Percentiles rank a stretch among this genome's conserved stretches.
phyloP scores from a whole-genome alignment of 2,329 filamentous ascomycete species.

The Colletotrichum truncatum region DNA sequence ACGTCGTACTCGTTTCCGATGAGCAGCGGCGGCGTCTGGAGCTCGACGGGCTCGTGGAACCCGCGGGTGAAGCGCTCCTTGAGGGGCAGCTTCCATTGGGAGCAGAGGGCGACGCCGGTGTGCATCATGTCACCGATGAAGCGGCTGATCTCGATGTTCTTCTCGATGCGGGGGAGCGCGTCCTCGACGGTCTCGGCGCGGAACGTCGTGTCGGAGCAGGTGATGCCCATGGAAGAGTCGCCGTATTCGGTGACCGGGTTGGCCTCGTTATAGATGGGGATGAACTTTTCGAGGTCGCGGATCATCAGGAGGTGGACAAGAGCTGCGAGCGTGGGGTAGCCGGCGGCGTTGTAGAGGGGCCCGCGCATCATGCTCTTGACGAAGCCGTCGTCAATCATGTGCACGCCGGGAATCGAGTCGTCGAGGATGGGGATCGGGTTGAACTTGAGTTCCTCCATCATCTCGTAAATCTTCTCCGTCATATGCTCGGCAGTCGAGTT shows the following conservation, averaged over 20 bases:
- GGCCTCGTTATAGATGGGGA: neutral
- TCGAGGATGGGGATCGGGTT: constrained; percentile 35
- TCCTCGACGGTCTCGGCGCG: neutral
- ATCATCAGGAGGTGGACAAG: constrained; percentile 29
- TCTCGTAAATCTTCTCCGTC: constrained; percentile 41
- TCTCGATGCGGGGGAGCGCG: neutral
- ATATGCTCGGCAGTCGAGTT: constrained; percentile 44
- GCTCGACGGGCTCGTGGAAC: constrained; percentile 14
- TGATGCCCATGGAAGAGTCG: constrained; percentile 28
- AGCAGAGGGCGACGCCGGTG: neutral
- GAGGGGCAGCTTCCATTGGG: constrained; percentile 1
- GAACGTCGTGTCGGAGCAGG: constrained; percentile 29
- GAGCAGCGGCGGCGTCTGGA: neutral
- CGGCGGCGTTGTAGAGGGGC: constrained; percentile 33
- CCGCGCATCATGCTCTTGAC: constrained; percentile 33
- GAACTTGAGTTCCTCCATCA: constrained; percentile 39
- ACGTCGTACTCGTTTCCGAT: neutral
- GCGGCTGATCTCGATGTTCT: neutral
- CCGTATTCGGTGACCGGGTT: neutral
- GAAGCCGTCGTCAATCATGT: constrained; percentile 37
- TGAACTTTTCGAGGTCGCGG: constrained; percentile 2
- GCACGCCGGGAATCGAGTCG: neutral
- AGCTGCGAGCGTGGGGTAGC: constrained; percentile 31
- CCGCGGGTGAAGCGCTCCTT: constrained; percentile 14
- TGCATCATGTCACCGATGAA: neutral